Percentiles rank a stretch among this genome's conserved stretches.
phyloP scores from a whole-genome alignment of 768 basidiomycete species.

The Pholiota molesta region DNA sequence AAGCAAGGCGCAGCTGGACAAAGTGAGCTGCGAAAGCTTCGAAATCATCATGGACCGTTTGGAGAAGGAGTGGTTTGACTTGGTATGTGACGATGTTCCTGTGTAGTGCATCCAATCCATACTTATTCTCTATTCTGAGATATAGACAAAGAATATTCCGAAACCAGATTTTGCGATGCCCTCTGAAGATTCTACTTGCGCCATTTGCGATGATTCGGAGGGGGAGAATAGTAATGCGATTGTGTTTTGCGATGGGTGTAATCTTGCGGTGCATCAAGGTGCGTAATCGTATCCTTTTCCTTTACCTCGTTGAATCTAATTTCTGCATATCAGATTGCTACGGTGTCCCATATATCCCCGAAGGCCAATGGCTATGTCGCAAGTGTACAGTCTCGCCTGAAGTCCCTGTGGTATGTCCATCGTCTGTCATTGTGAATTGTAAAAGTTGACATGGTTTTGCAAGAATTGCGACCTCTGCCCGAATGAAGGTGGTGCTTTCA shows the following conservation, averaged over 20 bases:
- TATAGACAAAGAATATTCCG: slow-evolving; percentile 89
- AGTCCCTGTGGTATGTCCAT: slow-evolving; percentile 79
- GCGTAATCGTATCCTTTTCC: slow-evolving; percentile 18
- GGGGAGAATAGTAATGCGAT: slow-evolving; percentile 99
- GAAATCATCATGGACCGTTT: slow-evolving; percentile 97
- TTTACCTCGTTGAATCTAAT: slow-evolving; percentile 1
- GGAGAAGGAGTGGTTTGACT: slow-evolving; percentile 99
- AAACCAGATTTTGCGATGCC: slow-evolving; percentile 87
- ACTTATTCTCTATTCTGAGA: neutral
- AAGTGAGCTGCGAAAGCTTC: slow-evolving; percentile 82
- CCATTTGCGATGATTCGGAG: slow-evolving; percentile 97
- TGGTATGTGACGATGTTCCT: slow-evolving; percentile 55
- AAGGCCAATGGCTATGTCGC: slow-evolving; percentile 98
- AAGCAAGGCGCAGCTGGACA: slow-evolving; percentile 71
- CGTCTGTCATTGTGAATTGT: neutral
- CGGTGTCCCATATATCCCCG: slow-evolving; percentile 98
- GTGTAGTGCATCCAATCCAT: neutral
- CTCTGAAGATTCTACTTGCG: slow-evolving; percentile 94
- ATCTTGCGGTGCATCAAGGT: slow-evolving; percentile 99
- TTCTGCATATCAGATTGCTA: slow-evolving; percentile 76
- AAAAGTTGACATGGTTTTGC: neutral
- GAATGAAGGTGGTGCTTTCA: slow-evolving; percentile 97
- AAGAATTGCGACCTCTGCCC: slow-evolving; percentile 96
- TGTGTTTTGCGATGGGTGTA: slow-evolving; percentile 99
- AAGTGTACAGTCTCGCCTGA: slow-evolving; percentile 99